Evolutionary conservation across 163 green algal genomes (phyloP).

Genomic region (Chlamydomonas reinhardtii): DNA sequence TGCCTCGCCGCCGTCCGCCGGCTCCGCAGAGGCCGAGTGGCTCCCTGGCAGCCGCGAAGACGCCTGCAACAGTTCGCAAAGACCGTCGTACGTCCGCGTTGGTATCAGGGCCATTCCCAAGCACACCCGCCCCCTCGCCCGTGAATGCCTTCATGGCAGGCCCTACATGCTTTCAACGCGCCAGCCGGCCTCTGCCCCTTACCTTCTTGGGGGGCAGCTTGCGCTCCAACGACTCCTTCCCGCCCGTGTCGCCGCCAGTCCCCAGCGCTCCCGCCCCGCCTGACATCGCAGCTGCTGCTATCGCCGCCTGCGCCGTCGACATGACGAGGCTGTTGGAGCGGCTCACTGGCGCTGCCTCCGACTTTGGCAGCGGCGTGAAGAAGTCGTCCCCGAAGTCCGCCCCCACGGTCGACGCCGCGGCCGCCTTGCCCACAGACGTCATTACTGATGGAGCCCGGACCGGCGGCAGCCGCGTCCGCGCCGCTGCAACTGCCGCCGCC

Average conservation of each 20-base stretch:
- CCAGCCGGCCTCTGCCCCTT: too few species aligned
- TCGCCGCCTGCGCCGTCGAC: background rate
- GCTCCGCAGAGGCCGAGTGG: too few species aligned
- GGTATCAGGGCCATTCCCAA: too few species aligned
- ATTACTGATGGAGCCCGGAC: background rate
- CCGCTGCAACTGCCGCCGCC: background rate
- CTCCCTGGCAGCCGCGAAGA: too few species aligned
- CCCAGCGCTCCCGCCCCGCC: background rate
- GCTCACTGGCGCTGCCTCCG: background rate
- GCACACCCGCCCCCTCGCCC: too few species aligned
- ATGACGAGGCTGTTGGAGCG: too few species aligned
- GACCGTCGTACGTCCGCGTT: too few species aligned
- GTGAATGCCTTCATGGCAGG: too few species aligned
- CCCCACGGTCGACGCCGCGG: background rate
- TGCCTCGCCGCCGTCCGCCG: too few species aligned
- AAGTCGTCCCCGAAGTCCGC: constrained; percentile 37
- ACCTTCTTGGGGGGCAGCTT: constrained; percentile 21
- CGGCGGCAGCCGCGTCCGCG: constrained; percentile 5
- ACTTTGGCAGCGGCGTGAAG: constrained; percentile 31
- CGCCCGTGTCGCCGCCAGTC: background rate
- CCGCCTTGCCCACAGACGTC: background rate
- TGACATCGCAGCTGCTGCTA: background rate
- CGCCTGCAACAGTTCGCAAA: too few species aligned
- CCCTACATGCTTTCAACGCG: too few species aligned
- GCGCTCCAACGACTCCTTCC: background rate